These are phyloP conservation scores for Mycosphaerella sp. DNA, from an alignment of 2,329 filamentous ascomycete species.

Conservation along the genomic window DNA sequence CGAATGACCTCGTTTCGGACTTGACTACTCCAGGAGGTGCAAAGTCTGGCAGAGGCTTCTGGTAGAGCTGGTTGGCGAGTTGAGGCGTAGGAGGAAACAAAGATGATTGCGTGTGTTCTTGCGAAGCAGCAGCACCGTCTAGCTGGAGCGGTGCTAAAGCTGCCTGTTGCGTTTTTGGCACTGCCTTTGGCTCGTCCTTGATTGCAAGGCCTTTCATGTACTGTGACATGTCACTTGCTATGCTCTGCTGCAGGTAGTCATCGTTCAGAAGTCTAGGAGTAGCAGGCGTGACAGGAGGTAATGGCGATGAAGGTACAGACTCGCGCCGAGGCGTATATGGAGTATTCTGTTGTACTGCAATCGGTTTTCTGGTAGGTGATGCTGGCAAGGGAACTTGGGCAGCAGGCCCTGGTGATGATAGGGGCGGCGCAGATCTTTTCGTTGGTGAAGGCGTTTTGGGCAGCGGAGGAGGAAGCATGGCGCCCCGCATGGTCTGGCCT, in stretches of 20 bases:
- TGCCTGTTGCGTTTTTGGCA: constrained; percentile 20
- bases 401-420: constrained; percentile 37
- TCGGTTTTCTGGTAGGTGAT: constrained; percentile 41
- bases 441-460: constrained; percentile 40
- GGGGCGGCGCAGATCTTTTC: constrained; percentile 32
- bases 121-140: constrained; percentile 12
- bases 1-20: background rate
- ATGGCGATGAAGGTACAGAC: constrained; percentile 30
- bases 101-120: constrained; percentile 8
- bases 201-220: constrained; percentile 35
- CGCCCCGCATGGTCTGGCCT: constrained; percentile 16
- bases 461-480: constrained; percentile 34
- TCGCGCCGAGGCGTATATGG: constrained; percentile 28
- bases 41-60: constrained; percentile 33
- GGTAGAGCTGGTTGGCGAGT: constrained; percentile 28
- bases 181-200: constrained; percentile 30
- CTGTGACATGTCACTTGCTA: constrained; percentile 40
- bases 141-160: constrained; percentile 3
- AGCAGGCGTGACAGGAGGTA: constrained; percentile 31
- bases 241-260: constrained; percentile 45
- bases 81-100: constrained; percentile 8
- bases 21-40: constrained; percentile 18
- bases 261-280: constrained; percentile 36
- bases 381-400: constrained; percentile 42
- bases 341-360: constrained; percentile 31